These are phyloP conservation scores for Termitomyces bulborhizus DNA, from an alignment of 768 basidiomycete species.

Conservation along the genomic window DNA sequence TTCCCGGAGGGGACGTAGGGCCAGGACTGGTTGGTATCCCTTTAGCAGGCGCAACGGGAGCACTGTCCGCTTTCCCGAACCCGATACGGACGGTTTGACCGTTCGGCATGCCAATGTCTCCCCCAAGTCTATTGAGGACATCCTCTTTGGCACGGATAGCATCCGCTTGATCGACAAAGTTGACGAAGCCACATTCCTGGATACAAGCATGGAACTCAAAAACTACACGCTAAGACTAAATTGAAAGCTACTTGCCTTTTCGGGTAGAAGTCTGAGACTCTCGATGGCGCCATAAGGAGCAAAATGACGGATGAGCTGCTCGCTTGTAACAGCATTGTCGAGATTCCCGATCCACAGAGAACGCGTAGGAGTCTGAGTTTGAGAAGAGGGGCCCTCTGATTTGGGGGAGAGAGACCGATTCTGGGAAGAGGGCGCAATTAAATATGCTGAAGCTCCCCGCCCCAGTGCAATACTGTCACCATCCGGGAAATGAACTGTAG, in stretches of 20 bases:
- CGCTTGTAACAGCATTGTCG: conserved; percentile 89
- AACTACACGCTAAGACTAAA: conserved; percentile 1
- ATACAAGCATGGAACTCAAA: not conserved
- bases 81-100: conserved; percentile 96
- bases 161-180: conserved; percentile 93
- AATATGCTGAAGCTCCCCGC: conserved; percentile 56
- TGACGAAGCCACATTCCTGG: conserved; percentile 98
- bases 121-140: conserved; percentile 90
- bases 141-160: conserved; percentile 98
- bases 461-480: conserved; percentile 40
- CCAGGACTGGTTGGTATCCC: conserved; percentile 60
- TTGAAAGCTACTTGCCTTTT: conserved; percentile 62
- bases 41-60: conserved; percentile 85
- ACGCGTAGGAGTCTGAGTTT: conserved; percentile 89
- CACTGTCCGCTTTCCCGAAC: conserved; percentile 96
- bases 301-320: conserved; percentile 93
- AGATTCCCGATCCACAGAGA: conserved; percentile 98
- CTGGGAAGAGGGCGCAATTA: conserved; percentile 60
- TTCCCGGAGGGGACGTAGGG: conserved; percentile 61
- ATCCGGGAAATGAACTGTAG: conserved; percentile 66
- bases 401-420: conserved; percentile 83
- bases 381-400: conserved; percentile 61
- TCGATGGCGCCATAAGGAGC: conserved; percentile 97
- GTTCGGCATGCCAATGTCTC: conserved; percentile 90
- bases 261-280: conserved; percentile 87